Conservation (phyloP, 139 green algal genomes). For the Bryopsis sp. region DNA sequence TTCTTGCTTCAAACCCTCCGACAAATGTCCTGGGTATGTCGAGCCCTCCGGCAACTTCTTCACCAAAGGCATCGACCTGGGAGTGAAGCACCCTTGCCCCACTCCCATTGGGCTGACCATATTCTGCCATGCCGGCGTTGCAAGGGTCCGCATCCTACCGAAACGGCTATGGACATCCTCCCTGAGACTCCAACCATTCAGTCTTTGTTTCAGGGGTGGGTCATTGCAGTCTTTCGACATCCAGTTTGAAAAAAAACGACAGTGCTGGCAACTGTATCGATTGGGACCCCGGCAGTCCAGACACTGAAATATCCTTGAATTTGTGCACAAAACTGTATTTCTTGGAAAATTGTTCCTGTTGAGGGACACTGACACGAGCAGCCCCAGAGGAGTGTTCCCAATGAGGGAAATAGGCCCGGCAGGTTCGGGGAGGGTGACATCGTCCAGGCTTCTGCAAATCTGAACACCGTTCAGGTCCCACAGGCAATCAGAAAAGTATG, state of each 20-base stretch:
- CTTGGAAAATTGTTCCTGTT: constrained; percentile 6
- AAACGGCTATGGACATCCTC: neutral
- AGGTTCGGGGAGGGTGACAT: neutral
- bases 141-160: neutral
- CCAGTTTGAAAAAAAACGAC: neutral
- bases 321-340: neutral
- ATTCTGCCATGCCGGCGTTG: neutral
- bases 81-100: neutral
- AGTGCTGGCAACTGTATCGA: neutral
- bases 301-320: neutral
- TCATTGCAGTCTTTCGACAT: neutral
- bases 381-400: neutral
- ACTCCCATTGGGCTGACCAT: neutral
- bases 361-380: neutral
- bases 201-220: neutral
- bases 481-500: neutral
- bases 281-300: neutral
- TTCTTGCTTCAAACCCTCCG: neutral
- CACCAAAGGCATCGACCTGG: neutral
- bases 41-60: neutral
- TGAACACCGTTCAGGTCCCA: neutral
- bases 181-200: neutral
- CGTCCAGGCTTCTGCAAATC: neutral
- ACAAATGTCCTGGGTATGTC: neutral
- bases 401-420: neutral